Evolutionary conservation across 768 basidiomycete genomes (phyloP), one percentile per base, ranked within the genome.

Genomic region (Trametes punicea): DNA sequence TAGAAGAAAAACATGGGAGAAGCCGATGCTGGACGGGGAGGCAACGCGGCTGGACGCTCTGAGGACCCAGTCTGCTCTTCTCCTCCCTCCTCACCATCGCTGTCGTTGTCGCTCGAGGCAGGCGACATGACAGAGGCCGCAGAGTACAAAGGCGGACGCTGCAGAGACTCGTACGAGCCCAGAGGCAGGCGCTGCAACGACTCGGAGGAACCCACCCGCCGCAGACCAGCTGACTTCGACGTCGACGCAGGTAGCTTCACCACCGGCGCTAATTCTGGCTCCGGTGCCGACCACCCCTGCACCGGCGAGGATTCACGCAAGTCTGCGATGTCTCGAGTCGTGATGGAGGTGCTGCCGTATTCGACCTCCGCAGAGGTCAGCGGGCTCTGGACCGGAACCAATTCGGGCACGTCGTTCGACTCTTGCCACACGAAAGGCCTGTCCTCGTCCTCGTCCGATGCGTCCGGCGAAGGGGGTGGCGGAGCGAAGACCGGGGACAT

Each of bases 1-100:
- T 20, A 46, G 27, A 54, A 46, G 45, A 46, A 54, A 44, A 54
- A 54, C 16, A 25, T 44, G 25, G 44, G 44, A 5, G 52, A 33
- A 7, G 52, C 44, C 9, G 52, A 54, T 26, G 52, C 44, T 26
- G 52, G 52, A 18, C 52, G 44, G 7, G 44, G 34, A 2, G 52
- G 52, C 2, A 54, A 1, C 25, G 7, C 13, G 7, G 36, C 10
- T n/a, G 5, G 15, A 38, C 23, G 21, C 13, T 13, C 25, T 25
- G 23, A 23, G 15, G 41, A 10, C 34, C 16, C 16, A 38, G 36
- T 1, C 36, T 16, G 5, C 18, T 10, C 20, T 33, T 27, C 31
- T 31, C 20, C 29, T 42, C 51, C 20, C 8, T 23, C 21, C 34
- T n/a, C 16, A 10, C 51, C 4, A 10, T 8, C 21, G 9, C 41